phyloP scores from a whole-genome alignment of 106 monocot species.

The Dendrobium chrysotoxum region DNA sequence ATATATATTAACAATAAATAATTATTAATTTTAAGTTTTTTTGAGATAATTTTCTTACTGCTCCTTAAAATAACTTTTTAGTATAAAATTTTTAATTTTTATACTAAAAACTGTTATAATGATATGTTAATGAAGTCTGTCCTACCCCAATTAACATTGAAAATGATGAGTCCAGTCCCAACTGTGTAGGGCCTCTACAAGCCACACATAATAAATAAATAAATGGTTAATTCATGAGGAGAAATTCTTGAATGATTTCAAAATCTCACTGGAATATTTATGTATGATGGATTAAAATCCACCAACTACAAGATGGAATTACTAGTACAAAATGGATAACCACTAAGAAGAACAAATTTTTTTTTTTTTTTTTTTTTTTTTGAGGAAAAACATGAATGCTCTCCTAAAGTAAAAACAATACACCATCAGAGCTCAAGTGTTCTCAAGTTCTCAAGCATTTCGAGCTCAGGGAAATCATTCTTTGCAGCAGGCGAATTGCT shows the following conservation, averaged over 20 bases:
- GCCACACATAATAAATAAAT: background rate
- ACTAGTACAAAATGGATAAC: background rate
- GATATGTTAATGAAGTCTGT: too few species aligned
- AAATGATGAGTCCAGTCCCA: background rate
- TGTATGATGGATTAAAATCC: slow-evolving; percentile 1
- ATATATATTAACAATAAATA: too few species aligned
- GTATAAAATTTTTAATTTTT: too few species aligned
- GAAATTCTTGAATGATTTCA: background rate
- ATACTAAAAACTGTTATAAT: too few species aligned
- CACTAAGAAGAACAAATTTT: background rate
- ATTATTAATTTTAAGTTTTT: too few species aligned
- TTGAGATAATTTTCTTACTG: too few species aligned
- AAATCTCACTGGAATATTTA: slow-evolving; percentile 1
- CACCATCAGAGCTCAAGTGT: background rate
- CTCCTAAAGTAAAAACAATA: background rate
- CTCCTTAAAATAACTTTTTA: too few species aligned
- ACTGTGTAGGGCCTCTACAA: background rate
- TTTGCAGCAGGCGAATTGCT: background rate
- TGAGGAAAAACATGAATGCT: background rate
- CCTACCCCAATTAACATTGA: background rate
- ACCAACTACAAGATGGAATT: background rate
- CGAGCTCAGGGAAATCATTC: background rate
- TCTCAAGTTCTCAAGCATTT: background rate
- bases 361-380: too few species aligned
- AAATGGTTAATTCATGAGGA: too few species aligned